Conservation (phyloP, 169 alveolate species). For the Ichthyophthirius multifiliis region DNA sequence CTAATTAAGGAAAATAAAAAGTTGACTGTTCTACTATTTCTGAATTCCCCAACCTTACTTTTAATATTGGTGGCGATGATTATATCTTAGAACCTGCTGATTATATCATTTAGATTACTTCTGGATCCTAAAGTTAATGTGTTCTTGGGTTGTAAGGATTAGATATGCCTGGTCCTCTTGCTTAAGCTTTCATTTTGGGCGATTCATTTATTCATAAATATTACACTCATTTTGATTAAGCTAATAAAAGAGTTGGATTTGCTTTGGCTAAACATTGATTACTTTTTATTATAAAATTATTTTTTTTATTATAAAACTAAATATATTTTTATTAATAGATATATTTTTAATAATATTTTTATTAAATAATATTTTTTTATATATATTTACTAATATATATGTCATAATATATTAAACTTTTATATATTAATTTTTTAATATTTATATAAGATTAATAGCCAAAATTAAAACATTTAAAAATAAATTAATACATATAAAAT, state of each 20-base stretch:
- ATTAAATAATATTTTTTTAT: too few species aligned
- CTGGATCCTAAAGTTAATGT: constrained; percentile 47
- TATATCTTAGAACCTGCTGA: constrained; percentile 54
- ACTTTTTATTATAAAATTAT: too few species aligned
- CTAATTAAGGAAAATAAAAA: constrained; percentile 40
- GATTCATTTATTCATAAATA: constrained; percentile 63
- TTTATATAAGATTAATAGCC: too few species aligned
- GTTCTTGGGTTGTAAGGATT: constrained; percentile 38
- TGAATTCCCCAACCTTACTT: constrained; percentile 48
- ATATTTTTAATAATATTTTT: too few species aligned
- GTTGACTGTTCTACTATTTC: constrained; percentile 56
- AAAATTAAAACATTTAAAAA: too few species aligned
- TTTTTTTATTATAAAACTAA: too few species aligned
- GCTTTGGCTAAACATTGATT: constrained; percentile 42
- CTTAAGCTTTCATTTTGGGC: constrained; percentile 61
- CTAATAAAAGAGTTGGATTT: constrained; percentile 62
- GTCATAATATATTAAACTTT: too few species aligned
- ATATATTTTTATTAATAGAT: too few species aligned
- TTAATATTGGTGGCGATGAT: constrained; percentile 49
- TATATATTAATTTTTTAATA: too few species aligned
- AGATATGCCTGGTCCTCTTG: constrained; percentile 36
- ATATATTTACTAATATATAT: too few species aligned
- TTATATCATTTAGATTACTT: constrained; percentile 56
- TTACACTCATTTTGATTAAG: constrained; percentile 62
- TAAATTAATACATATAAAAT: too few species aligned